Conservation (phyloP, 2,329 filamentous ascomycete genomes). For the Aschersonia sp. region DNA sequence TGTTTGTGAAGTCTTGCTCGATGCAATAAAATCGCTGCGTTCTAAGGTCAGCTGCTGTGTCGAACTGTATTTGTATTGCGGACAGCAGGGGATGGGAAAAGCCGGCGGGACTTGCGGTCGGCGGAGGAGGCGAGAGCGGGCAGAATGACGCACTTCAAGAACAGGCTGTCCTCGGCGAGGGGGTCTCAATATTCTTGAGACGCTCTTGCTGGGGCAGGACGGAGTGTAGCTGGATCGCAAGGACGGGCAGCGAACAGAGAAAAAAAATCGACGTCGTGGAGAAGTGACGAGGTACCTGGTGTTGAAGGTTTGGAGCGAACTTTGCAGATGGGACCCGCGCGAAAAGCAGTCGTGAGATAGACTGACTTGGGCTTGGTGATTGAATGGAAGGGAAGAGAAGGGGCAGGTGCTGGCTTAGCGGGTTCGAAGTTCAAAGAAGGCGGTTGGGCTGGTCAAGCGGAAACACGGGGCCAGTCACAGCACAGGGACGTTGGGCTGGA, state of each 20-base stretch:
- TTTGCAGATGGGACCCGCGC: too few species aligned
- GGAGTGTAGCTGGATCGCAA: too few species aligned
- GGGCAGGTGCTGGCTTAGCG: slow-evolving; percentile 1
- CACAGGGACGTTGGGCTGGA: not conserved
- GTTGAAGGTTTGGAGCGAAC: too few species aligned
- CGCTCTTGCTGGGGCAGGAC: not conserved
- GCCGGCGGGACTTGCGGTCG: not conserved
- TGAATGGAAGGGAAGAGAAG: slow-evolving; percentile 5
- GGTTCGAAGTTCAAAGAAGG: slow-evolving; percentile 1
- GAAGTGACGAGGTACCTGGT: too few species aligned
- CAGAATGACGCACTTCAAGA: not conserved
- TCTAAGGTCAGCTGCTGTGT: slow-evolving; percentile 10
- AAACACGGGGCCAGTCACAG: slow-evolving; percentile 1
- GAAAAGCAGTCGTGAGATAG: too few species aligned
- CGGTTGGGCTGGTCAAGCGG: not conserved
- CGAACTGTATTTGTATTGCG: not conserved
- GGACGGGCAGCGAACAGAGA: too few species aligned
- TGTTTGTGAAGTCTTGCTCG: slow-evolving; percentile 8
- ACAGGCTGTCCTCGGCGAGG: not conserved
- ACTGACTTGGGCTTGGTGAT: not conserved
- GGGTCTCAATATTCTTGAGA: not conserved
- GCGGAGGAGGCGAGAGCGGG: slow-evolving; percentile 1
- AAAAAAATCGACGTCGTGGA: too few species aligned
- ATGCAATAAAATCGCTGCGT: slow-evolving; percentile 9
- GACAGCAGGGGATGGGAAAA: not conserved